A percentile compares a stretch with the other conserved stretches of the same genome.
Conservation (phyloP, 306 rosid genomes). For the Begonia peltatifolia region DNA sequence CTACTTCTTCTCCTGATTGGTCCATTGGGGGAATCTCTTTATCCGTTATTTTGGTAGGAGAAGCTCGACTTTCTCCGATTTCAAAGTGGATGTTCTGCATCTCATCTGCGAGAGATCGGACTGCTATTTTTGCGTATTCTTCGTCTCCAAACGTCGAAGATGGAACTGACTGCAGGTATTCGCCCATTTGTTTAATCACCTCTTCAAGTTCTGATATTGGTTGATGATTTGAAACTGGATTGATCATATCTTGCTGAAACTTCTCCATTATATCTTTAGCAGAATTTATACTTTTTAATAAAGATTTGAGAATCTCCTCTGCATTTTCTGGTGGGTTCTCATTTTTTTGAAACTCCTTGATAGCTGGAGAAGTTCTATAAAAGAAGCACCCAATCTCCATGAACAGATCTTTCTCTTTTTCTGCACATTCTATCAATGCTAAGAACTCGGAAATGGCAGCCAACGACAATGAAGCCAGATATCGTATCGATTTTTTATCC, state of each 20-base stretch:
- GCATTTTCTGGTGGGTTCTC: constrained; percentile 16
- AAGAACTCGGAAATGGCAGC: constrained; percentile 24
- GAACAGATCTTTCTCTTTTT: constrained; percentile 14
- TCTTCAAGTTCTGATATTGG: constrained; percentile 14
- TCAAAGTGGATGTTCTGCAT: constrained; percentile 16
- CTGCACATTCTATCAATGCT: constrained; percentile 9
- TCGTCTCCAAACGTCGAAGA: constrained; percentile 22
- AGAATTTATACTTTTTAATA: constrained; percentile 15
- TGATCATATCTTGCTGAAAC: constrained; percentile 11
- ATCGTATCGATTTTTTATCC: constrained; percentile 8
- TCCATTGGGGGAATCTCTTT: constrained; percentile 5
- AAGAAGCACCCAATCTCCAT: constrained; percentile 28
- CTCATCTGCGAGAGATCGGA: constrained; percentile 25
- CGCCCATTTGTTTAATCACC: constrained; percentile 23
- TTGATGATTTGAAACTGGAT: constrained; percentile 6
- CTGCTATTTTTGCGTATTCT: constrained; percentile 17
- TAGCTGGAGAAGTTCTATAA: constrained; percentile 24
- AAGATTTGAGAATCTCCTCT: constrained; percentile 18
- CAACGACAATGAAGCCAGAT: constrained; percentile 17
- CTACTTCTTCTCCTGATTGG: constrained; percentile 8
- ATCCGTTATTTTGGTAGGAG: constrained; percentile 2
- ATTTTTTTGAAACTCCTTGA: constrained; percentile 18
- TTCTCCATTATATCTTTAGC: constrained; percentile 22
- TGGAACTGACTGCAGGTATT: constrained; percentile 20
- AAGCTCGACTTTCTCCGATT: constrained; percentile 2